Evolutionary conservation across 208 protist species (phyloP).

Genomic region (Leishmania aethiopica): DNA sequence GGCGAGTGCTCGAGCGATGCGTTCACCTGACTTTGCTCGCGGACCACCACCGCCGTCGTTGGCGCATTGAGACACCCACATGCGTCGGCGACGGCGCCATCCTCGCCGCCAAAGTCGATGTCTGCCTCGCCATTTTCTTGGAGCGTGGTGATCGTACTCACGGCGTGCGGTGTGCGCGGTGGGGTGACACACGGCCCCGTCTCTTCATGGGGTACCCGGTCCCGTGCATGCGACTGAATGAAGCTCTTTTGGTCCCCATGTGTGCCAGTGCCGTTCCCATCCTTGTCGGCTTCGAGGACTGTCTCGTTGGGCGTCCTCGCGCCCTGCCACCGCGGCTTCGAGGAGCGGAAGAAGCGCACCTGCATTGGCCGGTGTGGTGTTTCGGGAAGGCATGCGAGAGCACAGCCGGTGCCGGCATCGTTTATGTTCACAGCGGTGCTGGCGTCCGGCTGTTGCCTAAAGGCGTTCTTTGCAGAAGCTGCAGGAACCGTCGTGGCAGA

Average conservation of each 20-base stretch:
- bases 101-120: background rate
- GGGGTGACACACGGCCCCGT: too few relatives aligned
- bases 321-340: background rate
- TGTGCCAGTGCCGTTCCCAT: background rate
- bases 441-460: background rate
- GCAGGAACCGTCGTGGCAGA: background rate
- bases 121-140: background rate
- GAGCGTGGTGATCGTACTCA: slow-evolving; percentile 4
- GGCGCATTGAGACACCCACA: background rate
- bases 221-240: too few relatives aligned
- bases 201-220: background rate
- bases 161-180: background rate
- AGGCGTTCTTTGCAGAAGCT: background rate
- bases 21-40: background rate
- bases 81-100: background rate
- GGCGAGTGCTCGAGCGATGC: background rate
- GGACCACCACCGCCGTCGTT: background rate
- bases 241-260: background rate
- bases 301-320: background rate
- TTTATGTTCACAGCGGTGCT: background rate
- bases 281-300: background rate
- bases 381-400: slow-evolving; percentile 2
- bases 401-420: background rate
- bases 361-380: slow-evolving; percentile 14
- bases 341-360: slow-evolving; percentile 14